Evolutionary conservation across 768 basidiomycete genomes (phyloP), one percentile per base, ranked within the genome.

Genomic region (Leucocoprinus sp.): DNA sequence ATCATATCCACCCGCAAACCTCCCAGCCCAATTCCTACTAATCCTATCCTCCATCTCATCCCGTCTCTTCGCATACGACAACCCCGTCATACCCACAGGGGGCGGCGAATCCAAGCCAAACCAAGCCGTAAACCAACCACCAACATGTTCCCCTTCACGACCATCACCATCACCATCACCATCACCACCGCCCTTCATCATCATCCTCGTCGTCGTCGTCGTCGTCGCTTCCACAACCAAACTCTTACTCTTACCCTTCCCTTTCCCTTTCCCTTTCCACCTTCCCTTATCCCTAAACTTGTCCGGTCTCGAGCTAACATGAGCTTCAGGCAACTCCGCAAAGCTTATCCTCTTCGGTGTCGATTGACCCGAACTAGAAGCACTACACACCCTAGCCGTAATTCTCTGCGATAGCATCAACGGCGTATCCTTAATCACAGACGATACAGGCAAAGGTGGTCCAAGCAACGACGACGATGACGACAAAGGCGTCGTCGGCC

Each of bases 281-380:
- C 59, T 66, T 15, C 56, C 55, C 53, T 67, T 62, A 44, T 60
- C 55, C 52, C 64, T 64, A 39, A 67, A 58, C 51, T 63, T 64
- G 14, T 55, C 56, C 14, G 62, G 61, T 33, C 60, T 55, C 23
- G 63, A 61, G 44, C 62, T 64, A 0, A 73, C 66, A 50, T 82
- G 80, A 27, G 78, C 75, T 61, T 86, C 84, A 0, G 84, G 84
- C 38, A 83, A 66, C 63, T 80, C 72, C 27, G 84, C 84, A 52
- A 89, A 89, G 50, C 80, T 84, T 34, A 89, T 87, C n/a, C 79
- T 71, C 53, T 84, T 87, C 7, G 84, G 83, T 9, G 84, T 65
- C 57, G 76, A 62, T 47, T 63, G 48, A 42, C 74, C 68, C 42
- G 75, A 79, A 36, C 75, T 71, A 8, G 72, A 57, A 33, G 68